A percentile compares a stretch with the other conserved stretches of the same genome.
phyloP scores from a whole-genome alignment of 148 eudicot genomes.

The Arctostaphylos glauca region DNA sequence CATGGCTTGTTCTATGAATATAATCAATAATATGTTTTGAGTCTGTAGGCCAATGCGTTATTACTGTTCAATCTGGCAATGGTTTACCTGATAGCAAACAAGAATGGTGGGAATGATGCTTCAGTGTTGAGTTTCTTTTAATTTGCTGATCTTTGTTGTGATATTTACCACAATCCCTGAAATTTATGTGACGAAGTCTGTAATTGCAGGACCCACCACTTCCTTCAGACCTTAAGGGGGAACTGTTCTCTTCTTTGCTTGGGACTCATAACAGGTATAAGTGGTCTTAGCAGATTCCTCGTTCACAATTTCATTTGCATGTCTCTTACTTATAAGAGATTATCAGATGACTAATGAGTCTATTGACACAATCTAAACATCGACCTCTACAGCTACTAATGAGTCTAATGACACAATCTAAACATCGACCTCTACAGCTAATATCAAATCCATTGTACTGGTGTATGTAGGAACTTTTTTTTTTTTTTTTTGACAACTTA shows the following conservation, averaged over 20 bases:
- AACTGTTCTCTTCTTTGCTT: slow-evolving; percentile 69
- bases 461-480: not conserved
- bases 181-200: slow-evolving; percentile 6
- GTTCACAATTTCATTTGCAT: not conserved
- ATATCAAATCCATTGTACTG: not conserved
- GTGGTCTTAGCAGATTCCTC: slow-evolving; percentile 4
- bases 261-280: slow-evolving; percentile 89
- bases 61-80: not conserved
- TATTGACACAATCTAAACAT: not conserved
- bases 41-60: not conserved
- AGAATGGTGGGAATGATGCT: not conserved
- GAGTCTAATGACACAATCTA: not conserved
- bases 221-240: slow-evolving; percentile 81
- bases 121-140: not conserved
- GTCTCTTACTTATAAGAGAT: not conserved
- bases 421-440: not conserved
- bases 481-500: not conserved
- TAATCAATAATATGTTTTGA: slow-evolving; percentile 1
- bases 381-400: not conserved
- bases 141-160: not conserved
- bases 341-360: not conserved
- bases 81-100: not conserved
- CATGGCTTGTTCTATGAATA: slow-evolving; percentile 6
- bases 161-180: not conserved
- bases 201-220: slow-evolving; percentile 69